These are phyloP conservation scores for Kodamaea fukazawae DNA, from an alignment of 805 yeast species.

Conservation along the genomic window DNA sequence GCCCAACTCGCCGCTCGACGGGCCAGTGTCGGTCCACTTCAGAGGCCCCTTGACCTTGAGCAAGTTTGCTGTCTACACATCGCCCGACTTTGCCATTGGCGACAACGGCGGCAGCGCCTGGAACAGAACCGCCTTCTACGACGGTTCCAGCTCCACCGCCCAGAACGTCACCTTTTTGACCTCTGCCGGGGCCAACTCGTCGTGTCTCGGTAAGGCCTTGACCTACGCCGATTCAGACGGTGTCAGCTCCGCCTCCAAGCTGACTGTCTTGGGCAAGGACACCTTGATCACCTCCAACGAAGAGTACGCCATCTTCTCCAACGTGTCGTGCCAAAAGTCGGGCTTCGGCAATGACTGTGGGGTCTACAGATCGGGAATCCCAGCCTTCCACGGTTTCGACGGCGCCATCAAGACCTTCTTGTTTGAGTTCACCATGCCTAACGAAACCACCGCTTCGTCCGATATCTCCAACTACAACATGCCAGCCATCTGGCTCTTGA, in stretches of 20 bases:
- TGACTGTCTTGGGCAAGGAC: slow-evolving; percentile 50
- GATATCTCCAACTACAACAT: slow-evolving; percentile 47
- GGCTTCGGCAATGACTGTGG: slow-evolving; percentile 64
- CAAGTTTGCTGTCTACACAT: slow-evolving; percentile 60
- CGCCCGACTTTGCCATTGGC: slow-evolving; percentile 36
- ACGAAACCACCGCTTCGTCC: slow-evolving; percentile 39
- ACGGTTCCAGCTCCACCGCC: slow-evolving; percentile 45
- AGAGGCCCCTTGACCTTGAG: slow-evolving; percentile 68
- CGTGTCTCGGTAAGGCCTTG: slow-evolving; percentile 68
- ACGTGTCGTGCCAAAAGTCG: slow-evolving; percentile 53
- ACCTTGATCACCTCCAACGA: slow-evolving; percentile 53
- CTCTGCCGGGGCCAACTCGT: slow-evolving; percentile 55
- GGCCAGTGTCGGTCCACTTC: slow-evolving; percentile 71
- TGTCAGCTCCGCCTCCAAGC: slow-evolving; percentile 37
- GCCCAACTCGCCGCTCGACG: slow-evolving; percentile 61
- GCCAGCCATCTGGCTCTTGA: slow-evolving; percentile 78
- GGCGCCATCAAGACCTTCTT: slow-evolving; percentile 70
- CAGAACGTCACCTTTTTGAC: slow-evolving; percentile 69
- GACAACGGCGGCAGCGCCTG: slow-evolving; percentile 43
- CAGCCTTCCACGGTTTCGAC: slow-evolving; percentile 69
- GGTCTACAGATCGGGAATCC: slow-evolving; percentile 69
- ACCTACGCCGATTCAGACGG: slow-evolving; percentile 64
- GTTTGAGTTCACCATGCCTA: slow-evolving; percentile 68
- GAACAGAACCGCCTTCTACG: slow-evolving; percentile 61
- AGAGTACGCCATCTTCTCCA: slow-evolving; percentile 61